These are phyloP conservation scores for Cynanchum wilfordii DNA, from an alignment of 257 asterid species.

Conservation along the genomic window DNA sequence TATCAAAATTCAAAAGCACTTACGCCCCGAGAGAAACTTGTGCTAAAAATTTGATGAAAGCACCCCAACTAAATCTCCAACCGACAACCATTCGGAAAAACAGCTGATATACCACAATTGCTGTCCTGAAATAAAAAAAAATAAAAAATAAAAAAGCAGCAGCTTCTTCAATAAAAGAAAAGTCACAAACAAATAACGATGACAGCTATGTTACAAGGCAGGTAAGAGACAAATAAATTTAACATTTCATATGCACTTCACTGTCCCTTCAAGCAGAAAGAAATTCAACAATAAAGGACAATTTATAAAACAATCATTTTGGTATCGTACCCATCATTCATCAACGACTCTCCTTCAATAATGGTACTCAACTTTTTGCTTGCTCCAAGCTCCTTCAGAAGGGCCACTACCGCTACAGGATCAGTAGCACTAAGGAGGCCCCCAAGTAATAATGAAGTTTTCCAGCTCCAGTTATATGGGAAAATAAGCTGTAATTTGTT, in stretches of 20 bases:
- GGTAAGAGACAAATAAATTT: background rate
- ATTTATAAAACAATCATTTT: background rate
- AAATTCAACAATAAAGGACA: background rate
- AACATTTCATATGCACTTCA: background rate
- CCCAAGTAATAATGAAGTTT: conserved; percentile 84
- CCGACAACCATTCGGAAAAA: conserved; percentile 81
- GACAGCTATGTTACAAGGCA: background rate
- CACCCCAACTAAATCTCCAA: conserved; percentile 72
- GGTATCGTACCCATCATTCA: conserved; percentile 85
- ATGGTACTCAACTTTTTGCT: conserved; percentile 92
- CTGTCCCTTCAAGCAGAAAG: background rate
- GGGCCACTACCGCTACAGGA: conserved; percentile 99
- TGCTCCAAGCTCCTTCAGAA: conserved; percentile 90
- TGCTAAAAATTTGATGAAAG: conserved; percentile 49
- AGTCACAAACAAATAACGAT: background rate
- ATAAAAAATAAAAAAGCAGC: no score
- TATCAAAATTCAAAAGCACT: conserved; percentile 31
- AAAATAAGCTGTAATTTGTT: conserved; percentile 56
- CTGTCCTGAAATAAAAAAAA: conserved; percentile 60
- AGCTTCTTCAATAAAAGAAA: conserved; percentile 14
- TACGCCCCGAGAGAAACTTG: conserved; percentile 96
- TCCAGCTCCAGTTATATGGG: conserved; percentile 96
- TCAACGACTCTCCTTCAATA: conserved; percentile 97
- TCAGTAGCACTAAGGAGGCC: conserved; percentile 99
- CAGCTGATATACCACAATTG: conserved; percentile 88